These are phyloP conservation scores for Sarocladium oryzae DNA, from an alignment of 2,329 filamentous ascomycete genomes.

Conservation along the genomic window DNA sequence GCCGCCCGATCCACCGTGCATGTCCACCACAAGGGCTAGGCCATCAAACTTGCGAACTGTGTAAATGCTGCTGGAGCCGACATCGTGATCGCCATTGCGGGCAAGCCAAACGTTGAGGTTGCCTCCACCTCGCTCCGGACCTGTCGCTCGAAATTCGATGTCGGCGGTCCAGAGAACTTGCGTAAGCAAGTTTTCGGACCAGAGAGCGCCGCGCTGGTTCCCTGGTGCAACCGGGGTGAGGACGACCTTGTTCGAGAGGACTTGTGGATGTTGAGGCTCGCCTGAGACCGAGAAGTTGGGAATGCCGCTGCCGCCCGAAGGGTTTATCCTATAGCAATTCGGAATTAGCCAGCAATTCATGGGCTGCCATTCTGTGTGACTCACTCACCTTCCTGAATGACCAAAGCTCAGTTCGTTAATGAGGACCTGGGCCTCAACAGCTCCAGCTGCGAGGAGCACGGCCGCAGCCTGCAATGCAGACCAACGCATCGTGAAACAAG, in stretches of 20 bases:
- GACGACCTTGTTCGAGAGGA: constrained; percentile 84
- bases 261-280: constrained; percentile 48
- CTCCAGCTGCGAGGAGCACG: constrained; percentile 36
- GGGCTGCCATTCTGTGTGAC: background rate
- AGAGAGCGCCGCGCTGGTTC: constrained; percentile 75
- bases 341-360: background rate
- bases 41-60: constrained; percentile 82
- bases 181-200: constrained; percentile 60
- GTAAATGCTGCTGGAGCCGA: constrained; percentile 75
- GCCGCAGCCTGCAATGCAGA: constrained; percentile 26
- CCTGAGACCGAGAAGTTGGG: constrained; percentile 51
- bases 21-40: constrained; percentile 80
- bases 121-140: constrained; percentile 76
- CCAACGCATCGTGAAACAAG: constrained; percentile 33
- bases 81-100: constrained; percentile 55
- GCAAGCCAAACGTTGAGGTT: constrained; percentile 94
- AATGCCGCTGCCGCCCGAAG: constrained; percentile 24
- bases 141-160: constrained; percentile 80
- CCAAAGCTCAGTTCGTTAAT: constrained; percentile 75
- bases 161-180: constrained; percentile 73
- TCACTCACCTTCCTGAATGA: constrained; percentile 52
- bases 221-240: constrained; percentile 85
- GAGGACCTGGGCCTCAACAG: constrained; percentile 52
- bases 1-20: constrained; percentile 69
- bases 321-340: constrained; percentile 1